Percentiles rank a stretch among this genome's conserved stretches.
phyloP scores from a whole-genome alignment of 306 rosid species.

The Pachyrhizus erosus region DNA sequence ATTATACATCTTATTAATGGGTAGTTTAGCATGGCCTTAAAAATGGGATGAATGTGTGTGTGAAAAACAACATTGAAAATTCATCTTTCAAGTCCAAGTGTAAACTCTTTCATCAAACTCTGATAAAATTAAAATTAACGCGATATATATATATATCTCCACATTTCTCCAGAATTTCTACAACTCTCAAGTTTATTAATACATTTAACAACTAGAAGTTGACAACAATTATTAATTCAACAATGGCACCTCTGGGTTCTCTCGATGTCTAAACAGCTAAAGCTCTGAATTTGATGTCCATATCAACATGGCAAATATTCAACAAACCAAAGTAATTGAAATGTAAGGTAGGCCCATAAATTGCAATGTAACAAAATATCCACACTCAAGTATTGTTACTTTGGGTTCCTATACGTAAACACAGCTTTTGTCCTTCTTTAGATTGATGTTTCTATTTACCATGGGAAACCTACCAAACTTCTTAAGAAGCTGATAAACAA shows the following conservation, averaged over 20 bases:
- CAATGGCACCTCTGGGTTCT: not conserved
- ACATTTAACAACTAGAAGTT: not conserved
- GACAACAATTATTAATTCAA: not conserved
- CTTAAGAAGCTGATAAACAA: not conserved
- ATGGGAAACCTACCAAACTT: not conserved
- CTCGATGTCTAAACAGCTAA: not conserved
- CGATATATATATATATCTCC: not conserved
- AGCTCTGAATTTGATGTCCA: not conserved
- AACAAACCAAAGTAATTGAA: conserved; percentile 4
- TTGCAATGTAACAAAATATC: conserved; percentile 1
- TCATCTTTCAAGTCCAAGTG: not conserved
- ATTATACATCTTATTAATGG: not conserved
- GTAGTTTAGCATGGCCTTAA: not conserved
- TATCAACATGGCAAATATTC: not conserved
- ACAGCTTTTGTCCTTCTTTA: not conserved
- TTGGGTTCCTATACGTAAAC: not conserved
- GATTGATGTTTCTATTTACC: not conserved
- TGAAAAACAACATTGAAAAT: not conserved
- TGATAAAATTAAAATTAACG: not conserved
- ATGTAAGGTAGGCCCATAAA: not conserved
- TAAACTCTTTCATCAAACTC: conserved; percentile 4
- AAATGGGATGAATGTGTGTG: not conserved
- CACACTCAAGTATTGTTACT: not conserved
- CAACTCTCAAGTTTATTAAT: not conserved
- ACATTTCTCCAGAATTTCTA: no score